These are phyloP conservation scores for Porodaedalea pini DNA, from an alignment of 1,284 basidiomycete species.

Conservation along the genomic window DNA sequence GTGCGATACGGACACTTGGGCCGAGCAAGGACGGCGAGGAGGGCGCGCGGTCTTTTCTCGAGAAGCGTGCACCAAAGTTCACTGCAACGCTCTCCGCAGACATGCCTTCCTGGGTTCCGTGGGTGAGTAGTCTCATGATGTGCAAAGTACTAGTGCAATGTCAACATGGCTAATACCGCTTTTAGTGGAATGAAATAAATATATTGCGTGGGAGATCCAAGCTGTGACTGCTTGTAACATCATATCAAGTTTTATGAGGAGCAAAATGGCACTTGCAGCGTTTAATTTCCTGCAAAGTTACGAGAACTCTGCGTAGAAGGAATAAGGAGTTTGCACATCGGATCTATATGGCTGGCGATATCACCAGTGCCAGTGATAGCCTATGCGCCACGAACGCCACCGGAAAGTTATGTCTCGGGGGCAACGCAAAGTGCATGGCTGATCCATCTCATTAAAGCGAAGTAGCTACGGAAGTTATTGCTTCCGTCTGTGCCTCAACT, in stretches of 20 bases:
- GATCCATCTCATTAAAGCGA: no score
- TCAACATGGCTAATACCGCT: not conserved
- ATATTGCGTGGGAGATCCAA: slow-evolving; percentile 36
- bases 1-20: slow-evolving; percentile 40
- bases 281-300: no score
- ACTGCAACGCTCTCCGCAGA: slow-evolving; percentile 40
- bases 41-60: slow-evolving; percentile 47
- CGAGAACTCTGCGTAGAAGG: no score
- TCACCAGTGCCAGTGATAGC: not conserved
- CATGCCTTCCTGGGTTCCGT: slow-evolving; percentile 43
- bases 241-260: not conserved
- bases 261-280: no score
- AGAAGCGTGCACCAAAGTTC: slow-evolving; percentile 44
- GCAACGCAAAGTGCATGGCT: no score
- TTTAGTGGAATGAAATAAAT: slow-evolving; percentile 40
- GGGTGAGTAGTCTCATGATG: slow-evolving; percentile 37
- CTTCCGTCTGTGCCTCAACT: no score
- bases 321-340: no score
- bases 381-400: not conserved
- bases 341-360: no score
- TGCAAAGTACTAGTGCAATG: not conserved
- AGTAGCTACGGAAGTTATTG: no score
- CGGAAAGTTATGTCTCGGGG: not conserved
- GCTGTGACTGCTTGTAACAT: slow-evolving; percentile 27
- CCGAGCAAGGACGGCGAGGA: slow-evolving; percentile 42